These are phyloP conservation scores for Cercospora sesami DNA, from an alignment of 2,329 filamentous ascomycete species.

Conservation along the genomic window DNA sequence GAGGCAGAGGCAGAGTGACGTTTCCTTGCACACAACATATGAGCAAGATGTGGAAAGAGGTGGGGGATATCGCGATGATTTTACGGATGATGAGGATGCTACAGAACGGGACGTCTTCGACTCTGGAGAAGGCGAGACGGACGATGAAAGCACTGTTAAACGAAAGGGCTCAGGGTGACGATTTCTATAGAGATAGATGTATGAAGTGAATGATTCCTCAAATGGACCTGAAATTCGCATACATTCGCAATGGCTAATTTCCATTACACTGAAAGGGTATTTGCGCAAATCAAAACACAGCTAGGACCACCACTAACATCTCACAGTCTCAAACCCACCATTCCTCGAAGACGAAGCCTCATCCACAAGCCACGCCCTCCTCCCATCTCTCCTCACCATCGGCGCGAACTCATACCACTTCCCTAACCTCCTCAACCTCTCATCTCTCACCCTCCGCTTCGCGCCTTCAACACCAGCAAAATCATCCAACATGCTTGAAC, in stretches of 20 bases:
- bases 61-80: slow-evolving; percentile 44
- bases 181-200: slow-evolving; percentile 4
- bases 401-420: slow-evolving; percentile 22
- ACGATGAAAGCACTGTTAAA: slow-evolving; percentile 27
- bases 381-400: slow-evolving; percentile 20
- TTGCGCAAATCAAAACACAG: background rate
- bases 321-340: background rate
- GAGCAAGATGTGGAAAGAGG: slow-evolving; percentile 52
- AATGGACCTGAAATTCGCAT: background rate
- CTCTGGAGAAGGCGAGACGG: slow-evolving; percentile 45
- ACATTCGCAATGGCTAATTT: background rate
- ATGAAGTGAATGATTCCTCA: background rate
- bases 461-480: slow-evolving; percentile 18
- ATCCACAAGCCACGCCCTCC: slow-evolving; percentile 22
- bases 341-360: slow-evolving; percentile 10
- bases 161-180: slow-evolving; percentile 4
- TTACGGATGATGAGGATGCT: slow-evolving; percentile 46
- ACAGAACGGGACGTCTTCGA: slow-evolving; percentile 48
- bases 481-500: slow-evolving; percentile 17
- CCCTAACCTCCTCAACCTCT: slow-evolving; percentile 12
- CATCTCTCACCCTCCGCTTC: slow-evolving; percentile 11
- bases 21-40: slow-evolving; percentile 54
- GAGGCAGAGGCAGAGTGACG: slow-evolving; percentile 55
- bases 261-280: background rate
- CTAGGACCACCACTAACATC: background rate